These are phyloP conservation scores for Plasmodium gonderi DNA, from an alignment of 169 alveolate genomes.

Conservation along the genomic window DNA sequence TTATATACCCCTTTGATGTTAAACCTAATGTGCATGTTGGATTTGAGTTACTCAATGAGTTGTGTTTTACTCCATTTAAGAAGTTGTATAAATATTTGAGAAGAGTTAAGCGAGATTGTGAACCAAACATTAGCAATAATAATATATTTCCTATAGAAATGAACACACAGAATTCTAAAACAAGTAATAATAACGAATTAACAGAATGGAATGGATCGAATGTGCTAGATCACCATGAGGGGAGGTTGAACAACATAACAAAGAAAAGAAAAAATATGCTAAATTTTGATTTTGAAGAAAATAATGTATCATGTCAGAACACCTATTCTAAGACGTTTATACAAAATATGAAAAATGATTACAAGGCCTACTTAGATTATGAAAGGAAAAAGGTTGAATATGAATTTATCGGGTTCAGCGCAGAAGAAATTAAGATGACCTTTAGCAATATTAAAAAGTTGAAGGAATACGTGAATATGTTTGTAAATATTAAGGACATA, in stretches of 20 bases:
- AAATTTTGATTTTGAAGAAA: slow-evolving; percentile 52
- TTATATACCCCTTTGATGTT: slow-evolving; percentile 27
- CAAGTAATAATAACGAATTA: too few species aligned
- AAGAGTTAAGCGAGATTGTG: neutral
- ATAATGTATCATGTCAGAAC: slow-evolving; percentile 44
- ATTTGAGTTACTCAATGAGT: slow-evolving; percentile 37
- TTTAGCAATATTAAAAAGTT: slow-evolving; percentile 54
- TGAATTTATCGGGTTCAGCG: slow-evolving; percentile 71
- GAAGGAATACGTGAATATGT: slow-evolving; percentile 74
- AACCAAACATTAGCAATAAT: neutral
- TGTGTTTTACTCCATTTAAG: slow-evolving; percentile 71
- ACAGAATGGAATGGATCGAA: too few species aligned
- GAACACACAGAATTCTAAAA: too few species aligned
- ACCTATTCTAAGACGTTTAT: slow-evolving; percentile 60
- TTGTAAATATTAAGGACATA: slow-evolving; percentile 70
- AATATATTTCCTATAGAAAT: neutral
- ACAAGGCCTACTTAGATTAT: slow-evolving; percentile 39
- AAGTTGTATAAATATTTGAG: slow-evolving; percentile 63
- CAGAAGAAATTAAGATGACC: slow-evolving; percentile 58
- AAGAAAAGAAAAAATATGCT: neutral
- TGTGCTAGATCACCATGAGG: too few species aligned
- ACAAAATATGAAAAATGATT: slow-evolving; percentile 57
- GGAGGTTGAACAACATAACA: neutral
- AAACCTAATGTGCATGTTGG: slow-evolving; percentile 24
- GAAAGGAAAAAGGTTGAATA: slow-evolving; percentile 61